Conservation (phyloP, 805 yeast genomes). For the Wickerhamiella shivajii region DNA sequence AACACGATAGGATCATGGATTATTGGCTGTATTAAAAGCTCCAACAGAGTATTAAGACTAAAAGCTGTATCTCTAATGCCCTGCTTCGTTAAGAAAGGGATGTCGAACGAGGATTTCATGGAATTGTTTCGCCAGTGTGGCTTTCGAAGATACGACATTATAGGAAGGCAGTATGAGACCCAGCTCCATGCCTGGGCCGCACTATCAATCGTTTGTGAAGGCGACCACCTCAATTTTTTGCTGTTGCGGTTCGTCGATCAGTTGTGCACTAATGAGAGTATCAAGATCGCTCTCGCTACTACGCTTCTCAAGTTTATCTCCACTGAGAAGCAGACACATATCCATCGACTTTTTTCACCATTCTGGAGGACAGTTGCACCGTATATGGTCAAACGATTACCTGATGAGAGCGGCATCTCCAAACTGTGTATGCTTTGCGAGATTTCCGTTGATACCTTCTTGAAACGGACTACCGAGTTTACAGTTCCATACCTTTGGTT, state of each 20-base stretch:
- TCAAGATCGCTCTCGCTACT: conserved; percentile 53
- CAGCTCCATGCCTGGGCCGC: conserved; percentile 41
- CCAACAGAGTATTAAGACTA: conserved; percentile 5
- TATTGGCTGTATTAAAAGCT: conserved; percentile 9
- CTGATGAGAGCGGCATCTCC: conserved; percentile 39
- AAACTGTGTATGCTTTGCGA: conserved; percentile 51
- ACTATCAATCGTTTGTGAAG: conserved; percentile 44
- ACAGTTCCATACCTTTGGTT: conserved; percentile 67
- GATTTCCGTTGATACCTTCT: conserved; percentile 44
- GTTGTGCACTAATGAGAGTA: conserved; percentile 49
- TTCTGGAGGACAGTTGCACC: conserved; percentile 60
- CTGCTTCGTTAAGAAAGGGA: neutral
- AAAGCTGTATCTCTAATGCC: conserved; percentile 5
- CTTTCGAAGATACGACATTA: neutral
- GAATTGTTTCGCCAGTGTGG: neutral
- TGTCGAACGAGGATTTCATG: conserved; percentile 5
- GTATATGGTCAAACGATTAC: conserved; percentile 37
- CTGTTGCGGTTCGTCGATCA: conserved; percentile 50
- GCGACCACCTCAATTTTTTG: conserved; percentile 53
- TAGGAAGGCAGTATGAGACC: conserved; percentile 16
- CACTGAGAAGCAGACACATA: conserved; percentile 38
- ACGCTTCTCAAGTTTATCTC: conserved; percentile 51
- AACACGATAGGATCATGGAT: conserved; percentile 10
- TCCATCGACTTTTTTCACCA: conserved; percentile 71
- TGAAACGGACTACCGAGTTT: conserved; percentile 52